Base-by-base conservation (phyloP, 768 basidiomycete genomes). In the Serendipita indica region DNA sequence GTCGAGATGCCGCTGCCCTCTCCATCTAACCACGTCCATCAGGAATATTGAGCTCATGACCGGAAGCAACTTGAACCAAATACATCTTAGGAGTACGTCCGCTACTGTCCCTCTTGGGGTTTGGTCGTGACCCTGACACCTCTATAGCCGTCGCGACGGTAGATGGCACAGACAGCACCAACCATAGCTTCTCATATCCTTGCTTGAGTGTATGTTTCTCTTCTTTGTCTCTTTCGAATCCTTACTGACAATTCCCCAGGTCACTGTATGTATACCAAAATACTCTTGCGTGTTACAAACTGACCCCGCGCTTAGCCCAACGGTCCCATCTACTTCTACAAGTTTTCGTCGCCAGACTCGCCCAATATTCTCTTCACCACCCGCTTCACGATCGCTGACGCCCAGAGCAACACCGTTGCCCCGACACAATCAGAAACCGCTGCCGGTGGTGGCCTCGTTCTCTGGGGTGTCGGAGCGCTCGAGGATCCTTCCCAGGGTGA, bases 11-110 rank as follows among this genome's bases (percentile, higher is more conserved):
- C n/a, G n/a, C n/a, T n/a, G n/a, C n/a, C n/a, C n/a, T n/a, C n/a
- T n/a, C n/a, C n/a, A n/a, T n/a, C n/a, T n/a, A n/a, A n/a, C n/a
- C n/a, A n/a, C n/a, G n/a, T n/a, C n/a, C n/a, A n/a, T n/a, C n/a
- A n/a, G n/a, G n/a, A 70, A 74, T 62, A 85, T 91, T 59, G 73
- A 87, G 67, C 77, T 90, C 68, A 89, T 87, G 86, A 82, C 84
- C 0, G 89, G 88, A 3, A 67, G 75, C 65, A 89, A 91, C 71
- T 69, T 75, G 56, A 62, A 75, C 35, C 89, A 89, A 86, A 65
- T 79, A 37, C 77, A 74, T 63, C 62, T 89, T 59, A 79, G 81
- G 12, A 80, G 62, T 62, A 34, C 43, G 63, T 60, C 49, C 32
- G 58, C 34, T 56, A 52, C 32, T 41, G 22, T 58, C 14, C 33